Evolutionary conservation across 345 rosid species (phyloP), one percentile per base, ranked within the genome.

Genomic region (Mangifera indica): DNA sequence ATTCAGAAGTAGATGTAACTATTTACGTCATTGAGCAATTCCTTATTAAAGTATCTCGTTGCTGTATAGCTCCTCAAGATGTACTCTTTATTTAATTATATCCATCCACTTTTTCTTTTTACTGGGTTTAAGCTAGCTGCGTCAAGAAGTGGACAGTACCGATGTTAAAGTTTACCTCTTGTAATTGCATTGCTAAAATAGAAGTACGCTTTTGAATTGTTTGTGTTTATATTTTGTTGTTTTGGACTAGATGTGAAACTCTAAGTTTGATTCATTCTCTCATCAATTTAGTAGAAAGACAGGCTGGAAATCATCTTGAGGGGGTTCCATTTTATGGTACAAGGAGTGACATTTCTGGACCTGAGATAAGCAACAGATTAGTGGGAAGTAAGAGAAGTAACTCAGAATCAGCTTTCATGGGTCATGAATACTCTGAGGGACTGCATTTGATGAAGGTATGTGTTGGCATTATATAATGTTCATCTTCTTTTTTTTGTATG

Each of bases 241-340:
- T 59, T 72, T 34, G 45, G 51, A 56, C 53, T 71, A 17, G 68
- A 40, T 29, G n/a, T 63, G 68, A 63, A 40, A 44, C 54, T 66
- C 63, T 34, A 69, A 55, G 66, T 79, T 77, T 81, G 72, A 74
- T 74, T 56, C 58, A 22, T 58, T 80, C 76, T 72, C 77, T 80
- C 78, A 72, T 81, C 62, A 32, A 67, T 74, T 71, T 74, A 67
- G 75, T 82, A 76, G 92, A 90, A 84, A 87, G 85, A 76, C 88
- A 86, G 80, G 82, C 61, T 52, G 81, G 85, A 21, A 90, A 69
- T 81, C 93, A 89, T 81, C 90, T 90, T 24, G 93, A 90, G 79
- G 98, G 97, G n/a, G 82, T 90, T 80, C 97, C 94, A 37, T 87
- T 75, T 83, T 91, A 87, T 68, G 83, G 87, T 71, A 84, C 90